Conservation (phyloP, 805 yeast genomes). For the Kluyveromyces aestuarii region DNA sequence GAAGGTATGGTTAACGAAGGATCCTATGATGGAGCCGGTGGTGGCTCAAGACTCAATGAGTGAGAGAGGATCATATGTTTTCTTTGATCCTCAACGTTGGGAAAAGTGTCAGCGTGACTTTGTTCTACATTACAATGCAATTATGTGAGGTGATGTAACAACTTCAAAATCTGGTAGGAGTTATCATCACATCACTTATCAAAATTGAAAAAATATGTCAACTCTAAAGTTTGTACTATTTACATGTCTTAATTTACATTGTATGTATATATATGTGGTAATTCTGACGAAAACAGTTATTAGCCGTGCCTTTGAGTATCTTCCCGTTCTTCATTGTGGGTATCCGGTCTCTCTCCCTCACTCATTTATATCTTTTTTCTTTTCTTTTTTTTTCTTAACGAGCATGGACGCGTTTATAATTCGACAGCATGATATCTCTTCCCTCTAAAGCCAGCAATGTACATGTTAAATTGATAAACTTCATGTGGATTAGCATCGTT, state of each 20-base stretch:
- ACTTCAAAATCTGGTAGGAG: not conserved
- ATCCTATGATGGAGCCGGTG: constrained; percentile 79
- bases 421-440: constrained; percentile 86
- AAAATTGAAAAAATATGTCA: not conserved
- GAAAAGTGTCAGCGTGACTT: constrained; percentile 78
- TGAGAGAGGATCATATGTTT: constrained; percentile 87
- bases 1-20: constrained; percentile 95
- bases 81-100: constrained; percentile 95
- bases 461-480: constrained; percentile 85
- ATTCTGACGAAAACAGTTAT: not conserved
- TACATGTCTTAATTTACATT: not conserved
- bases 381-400: not conserved
- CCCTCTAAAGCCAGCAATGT: constrained; percentile 87
- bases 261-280: not conserved
- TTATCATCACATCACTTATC: not conserved
- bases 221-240: not conserved
- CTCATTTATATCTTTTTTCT: not conserved
- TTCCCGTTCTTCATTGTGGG: not conserved
- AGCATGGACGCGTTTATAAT: constrained; percentile 4
- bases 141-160: constrained; percentile 33
- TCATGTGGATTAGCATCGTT: constrained; percentile 90
- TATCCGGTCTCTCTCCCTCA: not conserved
- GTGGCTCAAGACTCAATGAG: constrained; percentile 63
- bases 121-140: constrained; percentile 50
- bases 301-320: not conserved